These are phyloP conservation scores for Daldinia sp. DNA, from an alignment of 2,329 filamentous ascomycete species.

Conservation along the genomic window DNA sequence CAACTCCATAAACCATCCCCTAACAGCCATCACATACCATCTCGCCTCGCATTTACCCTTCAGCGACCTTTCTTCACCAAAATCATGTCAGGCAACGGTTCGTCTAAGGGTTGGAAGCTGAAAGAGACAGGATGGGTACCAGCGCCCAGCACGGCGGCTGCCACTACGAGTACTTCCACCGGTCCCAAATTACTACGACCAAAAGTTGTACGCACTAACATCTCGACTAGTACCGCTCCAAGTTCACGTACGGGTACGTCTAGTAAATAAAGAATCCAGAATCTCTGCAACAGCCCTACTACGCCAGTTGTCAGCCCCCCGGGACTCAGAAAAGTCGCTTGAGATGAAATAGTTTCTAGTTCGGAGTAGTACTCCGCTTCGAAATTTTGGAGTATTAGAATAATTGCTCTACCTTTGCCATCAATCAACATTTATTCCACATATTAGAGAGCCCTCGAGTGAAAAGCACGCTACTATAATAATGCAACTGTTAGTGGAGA, in stretches of 20 bases:
- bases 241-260: too few species aligned
- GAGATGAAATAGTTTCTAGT: background rate
- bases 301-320: background rate
- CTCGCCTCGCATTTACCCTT: background rate
- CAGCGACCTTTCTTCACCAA: background rate
- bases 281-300: background rate
- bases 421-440: background rate
- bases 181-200: background rate
- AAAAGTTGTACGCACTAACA: background rate
- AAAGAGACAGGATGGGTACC: background rate
- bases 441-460: background rate
- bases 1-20: background rate
- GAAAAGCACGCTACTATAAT: background rate
- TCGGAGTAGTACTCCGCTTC: background rate
- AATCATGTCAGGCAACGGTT: background rate
- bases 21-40: background rate
- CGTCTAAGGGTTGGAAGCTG: conserved; percentile 4
- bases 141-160: background rate
- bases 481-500: background rate
- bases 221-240: background rate
- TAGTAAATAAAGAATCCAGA: background rate
- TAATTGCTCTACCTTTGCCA: background rate
- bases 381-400: background rate
- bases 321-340: background rate
- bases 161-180: background rate